Percentiles rank a stretch among this genome's conserved stretches.
Evolutionary conservation across 2,329 filamentous ascomycete species (phyloP).

Genomic region (Aspergillus hiratsukae): DNA sequence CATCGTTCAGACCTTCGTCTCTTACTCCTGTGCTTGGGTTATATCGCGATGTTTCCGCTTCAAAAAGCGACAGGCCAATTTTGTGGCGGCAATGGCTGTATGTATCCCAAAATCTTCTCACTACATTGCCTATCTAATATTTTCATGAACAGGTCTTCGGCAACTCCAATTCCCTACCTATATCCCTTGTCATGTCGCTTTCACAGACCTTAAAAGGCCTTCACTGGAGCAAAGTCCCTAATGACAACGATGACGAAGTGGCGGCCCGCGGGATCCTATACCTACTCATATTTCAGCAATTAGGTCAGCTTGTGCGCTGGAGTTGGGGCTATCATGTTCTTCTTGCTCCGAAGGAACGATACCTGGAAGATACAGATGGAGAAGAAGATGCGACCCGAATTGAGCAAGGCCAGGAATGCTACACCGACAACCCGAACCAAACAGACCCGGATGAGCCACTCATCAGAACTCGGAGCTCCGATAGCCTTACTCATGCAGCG

Average conservation of each 20-base stretch:
- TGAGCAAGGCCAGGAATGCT: constrained; percentile 37
- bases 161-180: constrained; percentile 96
- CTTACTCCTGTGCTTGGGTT: constrained; percentile 68
- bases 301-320: constrained; percentile 93
- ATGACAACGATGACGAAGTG: constrained; percentile 93
- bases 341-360: constrained; percentile 71
- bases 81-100: constrained; percentile 91
- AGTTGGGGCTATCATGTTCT: constrained; percentile 97
- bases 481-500: constrained; percentile 18
- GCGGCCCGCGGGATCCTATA: constrained; percentile 91
- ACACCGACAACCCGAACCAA: constrained; percentile 37
- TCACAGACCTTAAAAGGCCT: constrained; percentile 87
- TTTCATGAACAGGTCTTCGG: constrained; percentile 65
- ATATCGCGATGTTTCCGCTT: constrained; percentile 76
- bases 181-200: constrained; percentile 89
- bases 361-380: constrained; percentile 40
- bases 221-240: constrained; percentile 86
- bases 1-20: constrained; percentile 78
- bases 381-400: constrained; percentile 31
- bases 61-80: constrained; percentile 81
- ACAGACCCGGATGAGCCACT: constrained; percentile 35
- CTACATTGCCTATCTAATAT: neutral
- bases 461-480: constrained; percentile 29
- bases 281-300: constrained; percentile 92
- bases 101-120: constrained; percentile 19